Percentiles rank a stretch among this genome's conserved stretches.
Conservation (phyloP, 257 asterid species). For the Echium plantagineum region DNA sequence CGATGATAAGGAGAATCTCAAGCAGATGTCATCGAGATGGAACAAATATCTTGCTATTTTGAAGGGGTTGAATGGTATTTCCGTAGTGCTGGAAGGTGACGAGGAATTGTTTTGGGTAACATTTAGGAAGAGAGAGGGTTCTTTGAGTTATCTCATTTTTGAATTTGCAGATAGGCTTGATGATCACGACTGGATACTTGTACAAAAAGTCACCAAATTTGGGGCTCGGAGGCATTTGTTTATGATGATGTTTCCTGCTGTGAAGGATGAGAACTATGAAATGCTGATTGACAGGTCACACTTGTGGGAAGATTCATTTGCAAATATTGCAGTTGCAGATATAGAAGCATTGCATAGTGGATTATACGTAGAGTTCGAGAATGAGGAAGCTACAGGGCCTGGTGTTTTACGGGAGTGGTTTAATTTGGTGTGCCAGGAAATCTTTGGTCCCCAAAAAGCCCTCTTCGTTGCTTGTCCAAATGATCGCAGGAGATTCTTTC, state of each 20-base stretch:
- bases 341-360: slow-evolving; percentile 63
- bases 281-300: slow-evolving; percentile 91
- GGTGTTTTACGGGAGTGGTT: slow-evolving; percentile 98
- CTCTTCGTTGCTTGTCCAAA: slow-evolving; percentile 87
- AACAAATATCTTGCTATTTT: slow-evolving; percentile 53
- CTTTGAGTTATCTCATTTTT: slow-evolving; percentile 49
- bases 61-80: slow-evolving; percentile 52
- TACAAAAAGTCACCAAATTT: slow-evolving; percentile 64
- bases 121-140: slow-evolving; percentile 47
- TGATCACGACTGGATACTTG: slow-evolving; percentile 66
- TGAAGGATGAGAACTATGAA: slow-evolving; percentile 83
- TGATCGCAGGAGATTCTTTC: slow-evolving; percentile 89
- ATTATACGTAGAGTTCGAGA: slow-evolving; percentile 87
- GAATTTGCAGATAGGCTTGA: slow-evolving; percentile 59
- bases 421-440: slow-evolving; percentile 78
- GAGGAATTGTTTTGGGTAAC: slow-evolving; percentile 54
- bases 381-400: slow-evolving; percentile 98
- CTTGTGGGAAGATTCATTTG: slow-evolving; percentile 70
- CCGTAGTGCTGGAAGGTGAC: slow-evolving; percentile 43
- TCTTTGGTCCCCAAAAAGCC: slow-evolving; percentile 85
- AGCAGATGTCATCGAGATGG: slow-evolving; percentile 28
- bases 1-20: slow-evolving; percentile 25
- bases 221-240: slow-evolving; percentile 79
- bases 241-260: slow-evolving; percentile 72
- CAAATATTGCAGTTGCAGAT: slow-evolving; percentile 58